Evolutionary conservation across 768 basidiomycete genomes (phyloP).

Genomic region (Macrolepiota dolichaula): DNA sequence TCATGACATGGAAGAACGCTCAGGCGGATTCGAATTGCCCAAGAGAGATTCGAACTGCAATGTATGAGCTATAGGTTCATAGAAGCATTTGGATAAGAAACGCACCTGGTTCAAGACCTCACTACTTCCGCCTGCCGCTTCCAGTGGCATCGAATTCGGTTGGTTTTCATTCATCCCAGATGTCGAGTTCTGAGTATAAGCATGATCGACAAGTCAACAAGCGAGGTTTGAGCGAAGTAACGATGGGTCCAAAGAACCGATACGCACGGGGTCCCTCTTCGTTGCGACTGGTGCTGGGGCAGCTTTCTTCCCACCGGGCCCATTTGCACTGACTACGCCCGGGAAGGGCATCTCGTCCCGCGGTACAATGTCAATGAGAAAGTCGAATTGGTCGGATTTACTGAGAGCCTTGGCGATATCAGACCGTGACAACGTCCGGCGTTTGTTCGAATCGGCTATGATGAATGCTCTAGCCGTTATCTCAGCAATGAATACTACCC

Average conservation of each 20-base stretch:
- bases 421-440: constrained; percentile 89
- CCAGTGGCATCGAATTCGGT: constrained; percentile 1
- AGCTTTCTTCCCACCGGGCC: constrained; percentile 8
- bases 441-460: constrained; percentile 92
- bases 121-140: neutral
- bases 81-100: neutral
- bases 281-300: constrained; percentile 1
- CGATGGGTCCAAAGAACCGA: neutral
- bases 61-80: neutral
- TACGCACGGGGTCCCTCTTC: constrained; percentile 9
- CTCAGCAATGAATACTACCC: constrained; percentile 91
- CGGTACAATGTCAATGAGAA: constrained; percentile 94
- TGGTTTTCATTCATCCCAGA: constrained; percentile 2
- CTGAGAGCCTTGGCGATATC: constrained; percentile 92
- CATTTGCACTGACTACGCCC: constrained; percentile 13
- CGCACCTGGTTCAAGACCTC: constrained; percentile 11
- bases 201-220: neutral
- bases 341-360: constrained; percentile 63
- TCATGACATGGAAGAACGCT: constrained; percentile 5
- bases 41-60: constrained; percentile 4
- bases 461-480: constrained; percentile 95
- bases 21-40: constrained; percentile 6
- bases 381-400: constrained; percentile 96
- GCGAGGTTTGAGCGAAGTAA: neutral
- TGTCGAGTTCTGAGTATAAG: neutral